Conservation (phyloP, 2,329 filamentous ascomycete species). For the Metarhizium sp. region DNA sequence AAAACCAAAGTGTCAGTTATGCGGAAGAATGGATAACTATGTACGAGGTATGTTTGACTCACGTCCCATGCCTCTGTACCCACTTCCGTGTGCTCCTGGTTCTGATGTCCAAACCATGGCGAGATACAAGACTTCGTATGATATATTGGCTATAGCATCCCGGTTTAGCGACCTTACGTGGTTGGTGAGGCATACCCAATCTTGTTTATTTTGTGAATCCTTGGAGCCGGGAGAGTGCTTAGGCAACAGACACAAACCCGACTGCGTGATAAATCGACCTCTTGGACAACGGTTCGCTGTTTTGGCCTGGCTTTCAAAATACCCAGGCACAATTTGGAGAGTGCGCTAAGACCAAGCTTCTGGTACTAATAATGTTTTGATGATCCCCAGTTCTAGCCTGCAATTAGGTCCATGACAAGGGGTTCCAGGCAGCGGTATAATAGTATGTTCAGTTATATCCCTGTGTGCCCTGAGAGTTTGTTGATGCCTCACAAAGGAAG, state of each 20-base stretch:
- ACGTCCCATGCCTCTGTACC: constrained; percentile 48
- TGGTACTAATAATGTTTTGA: background rate
- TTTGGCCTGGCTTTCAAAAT: constrained; percentile 35
- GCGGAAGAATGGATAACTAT: background rate
- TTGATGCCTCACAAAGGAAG: too few relatives aligned
- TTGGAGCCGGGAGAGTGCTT: too few relatives aligned
- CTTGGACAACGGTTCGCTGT: constrained; percentile 10
- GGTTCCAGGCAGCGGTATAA: too few relatives aligned
- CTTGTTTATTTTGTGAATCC: too few relatives aligned
- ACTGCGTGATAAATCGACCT: too few relatives aligned
- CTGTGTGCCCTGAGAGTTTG: too few relatives aligned
- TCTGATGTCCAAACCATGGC: constrained; percentile 45
- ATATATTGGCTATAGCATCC: constrained; percentile 28
- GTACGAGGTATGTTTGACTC: constrained; percentile 6
- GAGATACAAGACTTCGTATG: constrained; percentile 45
- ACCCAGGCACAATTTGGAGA: constrained; percentile 15
- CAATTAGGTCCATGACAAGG: too few relatives aligned
- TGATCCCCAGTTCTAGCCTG: too few relatives aligned
- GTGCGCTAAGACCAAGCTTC: background rate
- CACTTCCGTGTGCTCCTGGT: constrained; percentile 43
- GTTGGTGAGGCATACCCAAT: constrained; percentile 27
- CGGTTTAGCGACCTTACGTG: constrained; percentile 39
- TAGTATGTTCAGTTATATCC: too few relatives aligned
- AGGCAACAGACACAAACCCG: too few relatives aligned
- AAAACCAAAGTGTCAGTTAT: constrained; percentile 23